Conservation (phyloP, 179 eudicot species). For the Heliamphora pulchella region DNA sequence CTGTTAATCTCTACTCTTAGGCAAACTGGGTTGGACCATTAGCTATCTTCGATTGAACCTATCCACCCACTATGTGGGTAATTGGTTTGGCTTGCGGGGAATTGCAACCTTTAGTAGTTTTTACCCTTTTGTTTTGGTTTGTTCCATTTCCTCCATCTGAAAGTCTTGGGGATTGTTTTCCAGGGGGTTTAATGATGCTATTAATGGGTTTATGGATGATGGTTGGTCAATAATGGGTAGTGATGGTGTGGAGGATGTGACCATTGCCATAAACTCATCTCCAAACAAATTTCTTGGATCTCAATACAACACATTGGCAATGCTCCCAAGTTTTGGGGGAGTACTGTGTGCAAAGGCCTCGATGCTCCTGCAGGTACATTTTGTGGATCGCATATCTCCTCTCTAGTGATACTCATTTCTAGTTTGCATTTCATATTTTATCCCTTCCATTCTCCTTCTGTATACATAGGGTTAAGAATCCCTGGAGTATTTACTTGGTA, state of each 20-base stretch:
- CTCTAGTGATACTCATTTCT: not conserved
- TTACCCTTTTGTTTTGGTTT: not conserved
- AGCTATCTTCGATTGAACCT: not conserved
- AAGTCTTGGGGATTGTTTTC: slow-evolving; percentile 2
- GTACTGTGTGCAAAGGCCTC: slow-evolving; percentile 58
- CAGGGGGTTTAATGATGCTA: slow-evolving; percentile 62
- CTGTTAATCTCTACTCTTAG: not conserved
- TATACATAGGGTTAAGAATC: no score
- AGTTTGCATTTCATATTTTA: not conserved
- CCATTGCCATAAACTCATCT: slow-evolving; percentile 41
- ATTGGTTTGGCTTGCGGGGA: not conserved
- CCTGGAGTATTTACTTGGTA: no score
- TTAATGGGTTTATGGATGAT: slow-evolving; percentile 53
- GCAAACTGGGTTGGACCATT: no score
- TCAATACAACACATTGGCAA: slow-evolving; percentile 27
- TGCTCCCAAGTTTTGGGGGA: slow-evolving; percentile 40
- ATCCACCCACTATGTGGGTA: not conserved
- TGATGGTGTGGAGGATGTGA: slow-evolving; percentile 52
- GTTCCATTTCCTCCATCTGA: not conserved
- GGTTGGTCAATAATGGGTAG: slow-evolving; percentile 46
- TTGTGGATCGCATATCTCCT: not conserved
- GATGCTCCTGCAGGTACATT: slow-evolving; percentile 53
- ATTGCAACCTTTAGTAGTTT: not conserved
- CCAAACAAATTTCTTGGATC: slow-evolving; percentile 40
- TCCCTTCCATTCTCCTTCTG: not conserved